These are phyloP conservation scores for Alternaria sp. DNA, from an alignment of 2,329 filamentous ascomycete genomes.

Conservation along the genomic window DNA sequence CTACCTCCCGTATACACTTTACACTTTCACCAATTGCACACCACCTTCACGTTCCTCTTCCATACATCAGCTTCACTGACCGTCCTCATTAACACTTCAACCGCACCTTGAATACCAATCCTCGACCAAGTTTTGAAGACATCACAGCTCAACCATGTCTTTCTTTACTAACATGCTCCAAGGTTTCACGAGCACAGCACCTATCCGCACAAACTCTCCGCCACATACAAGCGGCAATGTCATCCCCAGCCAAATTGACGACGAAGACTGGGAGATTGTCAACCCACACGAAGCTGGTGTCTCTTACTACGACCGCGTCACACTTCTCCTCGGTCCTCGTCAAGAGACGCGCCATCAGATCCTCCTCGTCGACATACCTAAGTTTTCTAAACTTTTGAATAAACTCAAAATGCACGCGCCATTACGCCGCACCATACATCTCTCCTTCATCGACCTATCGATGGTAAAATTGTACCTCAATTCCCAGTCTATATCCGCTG, in stretches of 20 bases:
- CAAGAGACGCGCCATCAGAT: background rate
- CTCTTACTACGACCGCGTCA: conserved; percentile 6
- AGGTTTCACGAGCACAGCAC: background rate
- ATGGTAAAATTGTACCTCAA: conserved; percentile 2
- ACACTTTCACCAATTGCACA: background rate
- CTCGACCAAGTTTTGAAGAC: background rate
- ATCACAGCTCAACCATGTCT: background rate
- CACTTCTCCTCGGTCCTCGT: conserved; percentile 6
- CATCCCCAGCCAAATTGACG: background rate
- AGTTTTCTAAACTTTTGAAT: background rate
- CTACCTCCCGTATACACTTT: background rate
- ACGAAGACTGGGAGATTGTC: conserved; percentile 8
- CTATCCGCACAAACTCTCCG: background rate
- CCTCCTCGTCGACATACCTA: conserved; percentile 6
- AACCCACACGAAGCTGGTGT: background rate
- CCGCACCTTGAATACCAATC: background rate
- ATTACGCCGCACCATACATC: background rate
- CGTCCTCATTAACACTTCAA: background rate
- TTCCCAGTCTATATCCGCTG: background rate
- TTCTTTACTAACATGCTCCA: background rate
- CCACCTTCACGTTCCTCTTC: background rate
- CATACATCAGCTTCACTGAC: background rate
- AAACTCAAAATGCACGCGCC: background rate
- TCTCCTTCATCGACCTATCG: background rate
- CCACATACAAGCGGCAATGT: background rate